phyloP scores from a whole-genome alignment of 2,329 filamentous ascomycete genomes.

The Cladosporium sp. region DNA sequence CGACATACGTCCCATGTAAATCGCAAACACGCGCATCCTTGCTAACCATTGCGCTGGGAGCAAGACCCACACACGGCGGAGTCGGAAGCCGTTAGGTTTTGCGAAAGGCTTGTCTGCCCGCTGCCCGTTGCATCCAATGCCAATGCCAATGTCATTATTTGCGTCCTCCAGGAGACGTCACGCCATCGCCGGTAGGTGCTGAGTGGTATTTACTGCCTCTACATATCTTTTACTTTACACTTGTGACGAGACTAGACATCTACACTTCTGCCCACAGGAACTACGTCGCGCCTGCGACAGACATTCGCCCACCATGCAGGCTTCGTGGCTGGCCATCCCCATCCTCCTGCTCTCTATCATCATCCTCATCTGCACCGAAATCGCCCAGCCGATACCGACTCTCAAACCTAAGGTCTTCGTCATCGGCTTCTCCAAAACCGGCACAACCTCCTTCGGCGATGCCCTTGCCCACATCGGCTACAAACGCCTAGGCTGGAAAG shows the following conservation, averaged over 20 bases:
- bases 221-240: not conserved
- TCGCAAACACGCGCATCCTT: not conserved
- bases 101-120: conserved; percentile 6
- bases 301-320: conserved; percentile 12
- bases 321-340: conserved; percentile 15
- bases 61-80: conserved; percentile 10
- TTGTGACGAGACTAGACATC: not conserved
- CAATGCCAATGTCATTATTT: not conserved
- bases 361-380: conserved; percentile 25
- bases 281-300: not conserved
- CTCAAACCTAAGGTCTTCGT: conserved; percentile 38
- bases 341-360: conserved; percentile 24
- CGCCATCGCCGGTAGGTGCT: conserved; percentile 4
- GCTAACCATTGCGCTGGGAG: not conserved
- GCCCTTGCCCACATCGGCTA: conserved; percentile 35
- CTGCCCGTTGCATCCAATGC: not conserved
- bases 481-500: conserved; percentile 37
- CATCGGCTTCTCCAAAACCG: conserved; percentile 37
- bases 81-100: not conserved
- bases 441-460: conserved; percentile 37
- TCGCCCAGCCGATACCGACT: conserved; percentile 28
- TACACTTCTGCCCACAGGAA: not conserved
- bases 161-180: conserved; percentile 8
- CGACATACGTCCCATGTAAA: not conserved
- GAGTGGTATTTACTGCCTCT: not conserved